Evolutionary conservation across 225 moss, liverwort and hornwort genomes (phyloP), one percentile per base, ranked within the genome.

Genomic region (Pleurozium schreberi): DNA sequence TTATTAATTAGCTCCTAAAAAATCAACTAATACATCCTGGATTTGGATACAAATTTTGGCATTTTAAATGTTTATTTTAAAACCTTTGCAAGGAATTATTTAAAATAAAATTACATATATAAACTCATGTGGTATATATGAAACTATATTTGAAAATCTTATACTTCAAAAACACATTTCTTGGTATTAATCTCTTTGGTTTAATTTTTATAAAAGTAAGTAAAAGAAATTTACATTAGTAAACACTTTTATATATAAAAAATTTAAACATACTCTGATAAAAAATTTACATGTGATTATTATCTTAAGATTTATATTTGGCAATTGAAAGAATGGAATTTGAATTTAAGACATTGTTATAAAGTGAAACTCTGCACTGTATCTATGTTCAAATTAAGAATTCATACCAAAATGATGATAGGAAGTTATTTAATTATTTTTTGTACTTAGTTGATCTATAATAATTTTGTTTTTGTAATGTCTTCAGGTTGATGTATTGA

Each of bases 401-500:
- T 78, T 42, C 2, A 14, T 13, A 5, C 9, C 8, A 0, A 14
- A 10, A 8, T 42, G 18, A 27, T 38, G 2, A 15, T 63, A 53
- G 14, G 3, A 79, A 84, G 10, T 1, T 53, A 16, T 12, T 8
- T 17, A 5, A 34, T 62, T 15, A 40, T 2, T 3, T 18, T 15
- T 8, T 0, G 0, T 19, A 13, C 3, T 59, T 73, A 10, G 1
- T 0, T 59, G 1, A 38, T 33, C 75, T 22, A 23, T 25, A 17
- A 43, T 6, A 47, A 49, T 26, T 31, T 22, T 13, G 3, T 57
- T 50, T 14, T 23, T 55, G 0, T 15, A 9, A 53, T 77, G 8
- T 60, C 5, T 67, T 16, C 30, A 98, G 98, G 96, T 96, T 86
- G 98, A 98, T 92, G 77, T 93, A 3, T 88, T 98, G 47, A 97